Conservation (phyloP, 129 eudicot species). For the Helianthus tuberosus region DNA sequence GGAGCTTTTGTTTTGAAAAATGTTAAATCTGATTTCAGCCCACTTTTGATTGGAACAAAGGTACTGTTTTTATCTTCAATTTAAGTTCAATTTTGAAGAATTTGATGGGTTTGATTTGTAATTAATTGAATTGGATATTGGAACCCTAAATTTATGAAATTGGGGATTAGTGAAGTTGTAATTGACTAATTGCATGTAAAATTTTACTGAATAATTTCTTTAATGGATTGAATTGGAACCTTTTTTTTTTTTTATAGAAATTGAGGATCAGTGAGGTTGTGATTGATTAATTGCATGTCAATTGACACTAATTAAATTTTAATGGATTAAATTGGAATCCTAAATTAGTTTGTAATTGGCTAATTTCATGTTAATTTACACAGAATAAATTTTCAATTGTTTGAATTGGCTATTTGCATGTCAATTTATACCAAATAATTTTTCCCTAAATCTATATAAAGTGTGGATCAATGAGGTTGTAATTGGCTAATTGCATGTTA, state of each 20-base stretch:
- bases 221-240: background rate
- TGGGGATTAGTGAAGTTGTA: background rate
- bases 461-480: background rate
- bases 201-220: background rate
- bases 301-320: too few species aligned
- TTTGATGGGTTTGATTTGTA: background rate
- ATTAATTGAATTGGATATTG: background rate
- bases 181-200: background rate
- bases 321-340: background rate
- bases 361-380: too few species aligned
- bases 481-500: background rate
- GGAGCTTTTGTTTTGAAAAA: slow-evolving; percentile 52
- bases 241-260: background rate
- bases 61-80: slow-evolving; percentile 29
- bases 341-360: too few species aligned
- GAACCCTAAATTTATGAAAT: slow-evolving; percentile 9
- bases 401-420: too few species aligned
- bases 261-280: background rate
- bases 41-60: slow-evolving; percentile 52
- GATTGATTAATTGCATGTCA: background rate
- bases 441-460: background rate
- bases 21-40: slow-evolving; percentile 56
- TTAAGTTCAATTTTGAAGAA: background rate
- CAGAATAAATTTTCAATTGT: too few species aligned
- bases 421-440: too few species aligned